Conservation (phyloP, 2,329 filamentous ascomycete species). For the Aspergillus alliaceus region DNA sequence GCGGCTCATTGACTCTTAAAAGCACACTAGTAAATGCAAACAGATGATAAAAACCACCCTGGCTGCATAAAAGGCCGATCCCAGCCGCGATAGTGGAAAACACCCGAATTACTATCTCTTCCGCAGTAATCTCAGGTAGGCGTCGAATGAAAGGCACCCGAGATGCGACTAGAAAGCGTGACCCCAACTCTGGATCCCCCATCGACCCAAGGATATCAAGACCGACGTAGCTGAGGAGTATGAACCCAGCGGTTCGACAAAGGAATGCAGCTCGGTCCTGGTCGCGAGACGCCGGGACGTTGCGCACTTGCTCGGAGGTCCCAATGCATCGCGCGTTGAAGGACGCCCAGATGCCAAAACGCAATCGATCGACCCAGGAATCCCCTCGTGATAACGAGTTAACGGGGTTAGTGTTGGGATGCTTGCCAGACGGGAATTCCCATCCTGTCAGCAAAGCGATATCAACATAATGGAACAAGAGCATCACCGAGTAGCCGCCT, state of each 20-base stretch:
- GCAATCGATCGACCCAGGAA: neutral
- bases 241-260: neutral
- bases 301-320: slow-evolving; percentile 1
- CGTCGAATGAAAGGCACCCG: neutral
- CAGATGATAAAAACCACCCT: neutral
- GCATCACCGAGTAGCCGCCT: slow-evolving; percentile 2
- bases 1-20: neutral
- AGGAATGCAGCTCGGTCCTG: neutral
- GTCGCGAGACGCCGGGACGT: neutral
- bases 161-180: neutral
- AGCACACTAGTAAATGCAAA: neutral
- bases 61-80: neutral
- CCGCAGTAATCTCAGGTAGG: neutral
- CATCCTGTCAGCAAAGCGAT: neutral
- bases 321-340: slow-evolving; percentile 7
- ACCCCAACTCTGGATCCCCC: neutral
- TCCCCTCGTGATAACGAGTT: neutral
- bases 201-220: neutral
- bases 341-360: slow-evolving; percentile 3
- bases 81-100: neutral
- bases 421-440: slow-evolving; percentile 1
- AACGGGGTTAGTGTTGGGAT: neutral
- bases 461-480: slow-evolving; percentile 5
- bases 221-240: neutral
- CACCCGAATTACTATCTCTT: slow-evolving; percentile 1